A percentile compares a stretch with the other conserved stretches of the same genome.
phyloP scores from a whole-genome alignment of 2,329 filamentous ascomycete genomes.

The Thelonectria rubi region DNA sequence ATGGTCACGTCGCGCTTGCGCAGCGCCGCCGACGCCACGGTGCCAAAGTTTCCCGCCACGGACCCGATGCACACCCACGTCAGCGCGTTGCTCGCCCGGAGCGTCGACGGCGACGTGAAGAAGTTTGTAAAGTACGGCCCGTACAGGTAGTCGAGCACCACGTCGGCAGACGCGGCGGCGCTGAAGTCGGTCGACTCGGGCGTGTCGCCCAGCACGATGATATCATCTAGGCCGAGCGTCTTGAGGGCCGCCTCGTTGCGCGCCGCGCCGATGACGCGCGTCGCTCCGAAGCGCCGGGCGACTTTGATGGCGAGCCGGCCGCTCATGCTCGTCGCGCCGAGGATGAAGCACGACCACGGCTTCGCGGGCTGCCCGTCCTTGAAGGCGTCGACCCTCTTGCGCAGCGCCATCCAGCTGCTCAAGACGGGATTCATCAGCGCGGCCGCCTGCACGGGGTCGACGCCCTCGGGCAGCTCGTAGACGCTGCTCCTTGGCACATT shows the following conservation, averaged over 20 bases:
- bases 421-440: conserved; percentile 64
- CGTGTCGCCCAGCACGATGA: conserved; percentile 53
- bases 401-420: conserved; percentile 66
- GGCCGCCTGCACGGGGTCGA: conserved; percentile 60
- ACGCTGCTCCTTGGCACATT: conserved; percentile 53
- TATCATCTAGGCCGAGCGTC: conserved; percentile 55
- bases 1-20: conserved; percentile 60
- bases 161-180: conserved; percentile 56
- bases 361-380: conserved; percentile 32
- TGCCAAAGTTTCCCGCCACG: conserved; percentile 50
- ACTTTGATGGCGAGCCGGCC: conserved; percentile 60
- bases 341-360: conserved; percentile 59
- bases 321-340: conserved; percentile 63
- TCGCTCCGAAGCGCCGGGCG: conserved; percentile 58
- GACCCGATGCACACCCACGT: conserved; percentile 64
- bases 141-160: conserved; percentile 67
- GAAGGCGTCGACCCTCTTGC: conserved; percentile 51
- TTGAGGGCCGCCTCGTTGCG: conserved; percentile 56
- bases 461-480: conserved; percentile 53
- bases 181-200: conserved; percentile 56
- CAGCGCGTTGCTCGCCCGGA: conserved; percentile 47
- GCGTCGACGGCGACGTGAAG: conserved; percentile 52
- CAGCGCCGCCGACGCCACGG: conserved; percentile 54
- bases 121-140: conserved; percentile 54
- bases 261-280: conserved; percentile 61